These are phyloP conservation scores for Cymodocea nodosa DNA, from an alignment of 116 monocot species.

Conservation along the genomic window DNA sequence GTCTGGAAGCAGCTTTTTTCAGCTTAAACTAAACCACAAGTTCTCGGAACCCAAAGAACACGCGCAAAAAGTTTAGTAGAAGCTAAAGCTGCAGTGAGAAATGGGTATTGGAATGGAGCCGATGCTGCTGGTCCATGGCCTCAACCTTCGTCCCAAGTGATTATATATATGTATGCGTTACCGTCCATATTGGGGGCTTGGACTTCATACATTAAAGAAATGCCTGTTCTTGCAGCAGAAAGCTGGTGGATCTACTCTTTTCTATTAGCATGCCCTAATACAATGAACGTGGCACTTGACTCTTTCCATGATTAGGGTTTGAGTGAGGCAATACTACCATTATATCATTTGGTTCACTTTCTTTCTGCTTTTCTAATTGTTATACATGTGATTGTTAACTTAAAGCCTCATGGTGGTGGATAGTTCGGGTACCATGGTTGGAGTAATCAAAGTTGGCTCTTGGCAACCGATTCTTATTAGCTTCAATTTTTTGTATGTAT, in stretches of 20 bases:
- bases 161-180: background rate
- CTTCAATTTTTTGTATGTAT: too few relatives aligned
- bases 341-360: too few relatives aligned
- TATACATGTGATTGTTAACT: too few relatives aligned
- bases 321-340: background rate
- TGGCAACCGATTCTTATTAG: too few relatives aligned
- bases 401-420: too few relatives aligned
- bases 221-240: background rate
- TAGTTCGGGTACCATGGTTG: too few relatives aligned
- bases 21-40: background rate
- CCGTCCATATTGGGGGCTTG: background rate
- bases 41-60: background rate
- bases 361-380: too few relatives aligned
- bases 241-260: background rate
- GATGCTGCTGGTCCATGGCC: background rate
- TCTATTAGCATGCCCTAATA: background rate
- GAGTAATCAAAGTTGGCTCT: too few relatives aligned
- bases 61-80: slow-evolving; percentile 2
- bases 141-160: background rate
- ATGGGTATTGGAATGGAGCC: background rate
- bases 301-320: slow-evolving; percentile 4
- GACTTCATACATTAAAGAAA: background rate
- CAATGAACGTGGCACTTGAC: background rate
- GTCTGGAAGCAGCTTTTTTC: background rate
- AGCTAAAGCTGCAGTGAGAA: background rate